These are phyloP conservation scores for Gossypium ekmanianum DNA, from an alignment of 345 rosid genomes.

Conservation along the genomic window DNA sequence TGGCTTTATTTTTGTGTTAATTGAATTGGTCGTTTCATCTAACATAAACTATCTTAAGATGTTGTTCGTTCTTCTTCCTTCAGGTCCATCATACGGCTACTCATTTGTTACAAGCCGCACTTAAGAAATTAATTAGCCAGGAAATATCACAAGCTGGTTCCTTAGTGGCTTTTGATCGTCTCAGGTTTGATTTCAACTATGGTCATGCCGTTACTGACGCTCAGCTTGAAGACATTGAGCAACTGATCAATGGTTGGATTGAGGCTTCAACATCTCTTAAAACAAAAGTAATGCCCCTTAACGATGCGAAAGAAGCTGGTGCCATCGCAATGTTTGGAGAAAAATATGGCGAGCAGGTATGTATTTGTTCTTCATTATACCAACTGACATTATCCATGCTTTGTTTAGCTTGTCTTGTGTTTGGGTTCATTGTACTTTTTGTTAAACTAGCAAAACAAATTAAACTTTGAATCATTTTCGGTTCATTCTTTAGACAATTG, in stretches of 20 bases:
- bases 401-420: background rate
- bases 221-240: slow-evolving; percentile 74
- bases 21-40: background rate
- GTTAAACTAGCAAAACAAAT: background rate
- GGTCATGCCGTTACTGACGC: slow-evolving; percentile 57
- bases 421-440: background rate
- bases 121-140: slow-evolving; percentile 73
- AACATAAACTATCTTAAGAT: slow-evolving; percentile 5
- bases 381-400: background rate
- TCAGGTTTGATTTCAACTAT: slow-evolving; percentile 93
- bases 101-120: slow-evolving; percentile 91
- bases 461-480: background rate
- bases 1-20: slow-evolving; percentile 1
- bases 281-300: slow-evolving; percentile 77
- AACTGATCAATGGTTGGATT: slow-evolving; percentile 78
- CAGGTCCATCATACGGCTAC: slow-evolving; percentile 99
- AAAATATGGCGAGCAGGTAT: slow-evolving; percentile 88
- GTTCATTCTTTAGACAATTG: background rate
- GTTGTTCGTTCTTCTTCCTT: slow-evolving; percentile 5
- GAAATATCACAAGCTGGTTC: slow-evolving; percentile 99
- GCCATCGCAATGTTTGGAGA: slow-evolving; percentile 99
- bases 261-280: slow-evolving; percentile 68
- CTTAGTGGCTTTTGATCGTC: slow-evolving; percentile 91
- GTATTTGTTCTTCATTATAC: slow-evolving; percentile 13
- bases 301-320: slow-evolving; percentile 77